These are phyloP conservation scores for Plectranthus barbatus DNA, from an alignment of 257 asterid genomes.

Conservation along the genomic window DNA sequence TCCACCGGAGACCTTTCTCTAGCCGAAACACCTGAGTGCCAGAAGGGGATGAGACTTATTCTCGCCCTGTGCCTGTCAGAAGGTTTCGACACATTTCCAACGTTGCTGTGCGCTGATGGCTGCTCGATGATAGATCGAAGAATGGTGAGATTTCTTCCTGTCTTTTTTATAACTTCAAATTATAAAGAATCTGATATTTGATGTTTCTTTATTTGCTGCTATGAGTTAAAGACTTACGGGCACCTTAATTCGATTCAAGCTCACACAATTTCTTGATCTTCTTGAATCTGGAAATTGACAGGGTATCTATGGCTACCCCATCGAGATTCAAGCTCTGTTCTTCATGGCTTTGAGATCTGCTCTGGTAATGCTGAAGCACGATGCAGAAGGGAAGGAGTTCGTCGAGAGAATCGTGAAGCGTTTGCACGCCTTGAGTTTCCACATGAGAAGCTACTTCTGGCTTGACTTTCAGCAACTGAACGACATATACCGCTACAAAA, in stretches of 20 bases:
- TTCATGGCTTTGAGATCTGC: conserved; percentile 78
- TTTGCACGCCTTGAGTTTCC: conserved; percentile 71
- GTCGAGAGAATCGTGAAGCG: conserved; percentile 75
- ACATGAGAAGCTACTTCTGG: conserved; percentile 87
- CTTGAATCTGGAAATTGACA: conserved; percentile 7
- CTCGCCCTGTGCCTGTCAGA: conserved; percentile 63
- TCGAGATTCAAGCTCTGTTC: conserved; percentile 77
- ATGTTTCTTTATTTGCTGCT: background rate
- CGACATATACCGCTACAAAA: conserved; percentile 69
- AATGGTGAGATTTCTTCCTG: conserved; percentile 40
- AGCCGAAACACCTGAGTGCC: conserved; percentile 72
- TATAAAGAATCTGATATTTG: background rate
- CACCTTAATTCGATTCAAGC: background rate
- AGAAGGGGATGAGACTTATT: conserved; percentile 73
- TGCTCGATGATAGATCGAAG: conserved; percentile 85
- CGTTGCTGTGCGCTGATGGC: conserved; percentile 81
- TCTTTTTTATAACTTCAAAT: conserved; percentile 1
- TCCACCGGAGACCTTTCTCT: conserved; percentile 67
- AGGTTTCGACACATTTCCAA: conserved; percentile 79
- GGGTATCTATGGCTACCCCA: conserved; percentile 84
- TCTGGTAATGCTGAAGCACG: conserved; percentile 54
- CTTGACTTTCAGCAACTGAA: conserved; percentile 76
- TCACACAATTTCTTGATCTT: background rate
- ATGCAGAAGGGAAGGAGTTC: conserved; percentile 66
- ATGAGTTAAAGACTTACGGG: background rate